A percentile compares a stretch with the other conserved stretches of the same genome.
Conservation (phyloP, 805 yeast species). For the Myxozyma sirexii region DNA sequence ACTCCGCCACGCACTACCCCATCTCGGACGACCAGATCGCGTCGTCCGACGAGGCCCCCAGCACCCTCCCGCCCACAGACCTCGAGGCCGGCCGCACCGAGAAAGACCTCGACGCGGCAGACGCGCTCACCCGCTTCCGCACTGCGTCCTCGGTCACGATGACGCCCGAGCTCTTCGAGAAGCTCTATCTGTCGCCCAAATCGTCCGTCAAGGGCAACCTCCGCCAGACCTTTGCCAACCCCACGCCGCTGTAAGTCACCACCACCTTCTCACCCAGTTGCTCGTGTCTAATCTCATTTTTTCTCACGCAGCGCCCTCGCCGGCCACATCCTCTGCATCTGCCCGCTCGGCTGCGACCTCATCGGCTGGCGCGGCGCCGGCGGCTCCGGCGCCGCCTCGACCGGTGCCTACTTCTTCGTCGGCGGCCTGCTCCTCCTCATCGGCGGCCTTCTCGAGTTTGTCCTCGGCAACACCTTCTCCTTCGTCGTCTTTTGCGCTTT, state of each 20-base stretch:
- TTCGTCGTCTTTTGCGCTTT: constrained; percentile 33
- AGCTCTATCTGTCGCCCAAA: constrained; percentile 33
- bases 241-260: constrained; percentile 29
- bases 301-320: constrained; percentile 28
- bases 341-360: constrained; percentile 33
- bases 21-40: neutral
- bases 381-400: constrained; percentile 32
- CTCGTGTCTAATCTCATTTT: neutral
- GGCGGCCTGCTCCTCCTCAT: constrained; percentile 30
- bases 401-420: constrained; percentile 29
- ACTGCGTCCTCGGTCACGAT: constrained; percentile 31
- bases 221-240: constrained; percentile 34
- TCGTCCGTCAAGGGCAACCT: constrained; percentile 24
- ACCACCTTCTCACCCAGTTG: neutral
- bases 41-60: constrained; percentile 1
- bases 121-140: constrained; percentile 34
- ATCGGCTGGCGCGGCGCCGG: constrained; percentile 35
- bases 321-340: constrained; percentile 26
- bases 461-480: constrained; percentile 36
- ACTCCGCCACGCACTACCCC: neutral
- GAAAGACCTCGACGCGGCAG: constrained; percentile 7
- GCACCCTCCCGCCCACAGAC: neutral
- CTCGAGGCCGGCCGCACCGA: neutral
- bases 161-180: constrained; percentile 35
- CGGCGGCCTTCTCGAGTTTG: constrained; percentile 32